Percentiles rank a stretch among this genome's conserved stretches.
These are phyloP conservation scores for Talaromyces pinophilus DNA, from an alignment of 2,329 filamentous ascomycete genomes.

Conservation along the genomic window DNA sequence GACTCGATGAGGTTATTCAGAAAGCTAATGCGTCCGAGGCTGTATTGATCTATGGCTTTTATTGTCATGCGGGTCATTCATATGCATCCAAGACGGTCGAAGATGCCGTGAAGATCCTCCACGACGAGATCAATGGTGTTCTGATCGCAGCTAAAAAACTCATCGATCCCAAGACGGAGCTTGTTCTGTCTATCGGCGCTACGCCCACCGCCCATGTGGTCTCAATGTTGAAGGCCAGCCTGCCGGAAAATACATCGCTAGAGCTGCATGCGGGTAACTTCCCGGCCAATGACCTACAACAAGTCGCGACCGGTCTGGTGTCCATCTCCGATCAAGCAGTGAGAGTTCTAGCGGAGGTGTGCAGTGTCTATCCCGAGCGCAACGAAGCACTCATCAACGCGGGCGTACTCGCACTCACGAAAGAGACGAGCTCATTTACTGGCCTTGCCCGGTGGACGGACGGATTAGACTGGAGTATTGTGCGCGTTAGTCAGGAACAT, in stretches of 20 bases:
- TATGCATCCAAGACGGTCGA: constrained; percentile 36
- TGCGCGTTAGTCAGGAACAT: constrained; percentile 43
- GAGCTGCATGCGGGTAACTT: constrained; percentile 45
- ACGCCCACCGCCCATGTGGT: constrained; percentile 44
- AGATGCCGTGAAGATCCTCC: constrained; percentile 36
- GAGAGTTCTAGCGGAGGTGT: constrained; percentile 40
- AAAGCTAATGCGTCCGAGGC: constrained; percentile 32
- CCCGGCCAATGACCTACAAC: constrained; percentile 44
- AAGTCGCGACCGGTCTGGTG: constrained; percentile 41
- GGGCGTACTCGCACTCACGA: constrained; percentile 40
- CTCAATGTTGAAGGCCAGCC: constrained; percentile 32
- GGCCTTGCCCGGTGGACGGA: constrained; percentile 35
- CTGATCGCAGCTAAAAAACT: constrained; percentile 34
- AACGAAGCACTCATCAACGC: constrained; percentile 45
- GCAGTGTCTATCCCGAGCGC: constrained; percentile 42
- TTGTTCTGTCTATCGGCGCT: constrained; percentile 40
- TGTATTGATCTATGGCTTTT: constrained; percentile 41
- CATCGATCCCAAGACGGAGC: constrained; percentile 24
- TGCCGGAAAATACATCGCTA: constrained; percentile 29
- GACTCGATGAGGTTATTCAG: constrained; percentile 32
- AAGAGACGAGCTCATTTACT: constrained; percentile 34
- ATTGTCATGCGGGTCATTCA: constrained; percentile 44
- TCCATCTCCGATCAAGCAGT: constrained; percentile 34
- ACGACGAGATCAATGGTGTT: constrained; percentile 36
- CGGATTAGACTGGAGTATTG: constrained; percentile 35